Evolutionary conservation across 805 yeast species (phyloP).

Genomic region (Teunomyces aglyptinius): DNA sequence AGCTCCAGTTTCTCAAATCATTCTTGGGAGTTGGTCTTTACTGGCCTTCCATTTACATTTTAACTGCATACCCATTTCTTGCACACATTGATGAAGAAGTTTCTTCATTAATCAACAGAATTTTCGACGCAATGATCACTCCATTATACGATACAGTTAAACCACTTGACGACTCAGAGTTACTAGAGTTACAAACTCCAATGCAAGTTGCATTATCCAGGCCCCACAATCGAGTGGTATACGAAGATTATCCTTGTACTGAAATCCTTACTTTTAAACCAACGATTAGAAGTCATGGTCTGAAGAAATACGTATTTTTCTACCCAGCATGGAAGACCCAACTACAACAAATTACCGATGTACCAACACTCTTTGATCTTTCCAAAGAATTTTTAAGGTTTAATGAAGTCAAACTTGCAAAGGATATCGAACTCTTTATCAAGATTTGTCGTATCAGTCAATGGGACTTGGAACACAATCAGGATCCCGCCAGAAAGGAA

Average conservation of each 20-base stretch:
- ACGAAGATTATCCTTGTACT: conserved; percentile 21
- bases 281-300: conserved; percentile 18
- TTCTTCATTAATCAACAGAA: conserved; percentile 45
- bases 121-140: conserved; percentile 47
- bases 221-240: conserved; percentile 24
- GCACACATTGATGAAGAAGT: conserved; percentile 53
- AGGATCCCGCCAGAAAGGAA: conserved; percentile 10
- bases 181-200: conserved; percentile 19
- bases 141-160: conserved; percentile 42
- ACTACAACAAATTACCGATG: conserved; percentile 34
- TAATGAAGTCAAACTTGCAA: conserved; percentile 54
- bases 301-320: conserved; percentile 37
- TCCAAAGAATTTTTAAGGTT: conserved; percentile 52
- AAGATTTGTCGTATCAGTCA: conserved; percentile 62
- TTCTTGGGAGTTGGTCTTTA: conserved; percentile 60
- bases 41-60: conserved; percentile 57
- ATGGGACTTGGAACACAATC: conserved; percentile 28
- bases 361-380: conserved; percentile 46
- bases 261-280: conserved; percentile 33
- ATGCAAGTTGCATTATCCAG: conserved; percentile 23
- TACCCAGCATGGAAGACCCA: conserved; percentile 48
- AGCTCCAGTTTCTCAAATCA: conserved; percentile 45
- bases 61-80: conserved; percentile 61
- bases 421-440: conserved; percentile 47
- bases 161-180: conserved; percentile 18